phyloP scores from a whole-genome alignment of 1,284 basidiomycete species.

The Melampsora americana region DNA sequence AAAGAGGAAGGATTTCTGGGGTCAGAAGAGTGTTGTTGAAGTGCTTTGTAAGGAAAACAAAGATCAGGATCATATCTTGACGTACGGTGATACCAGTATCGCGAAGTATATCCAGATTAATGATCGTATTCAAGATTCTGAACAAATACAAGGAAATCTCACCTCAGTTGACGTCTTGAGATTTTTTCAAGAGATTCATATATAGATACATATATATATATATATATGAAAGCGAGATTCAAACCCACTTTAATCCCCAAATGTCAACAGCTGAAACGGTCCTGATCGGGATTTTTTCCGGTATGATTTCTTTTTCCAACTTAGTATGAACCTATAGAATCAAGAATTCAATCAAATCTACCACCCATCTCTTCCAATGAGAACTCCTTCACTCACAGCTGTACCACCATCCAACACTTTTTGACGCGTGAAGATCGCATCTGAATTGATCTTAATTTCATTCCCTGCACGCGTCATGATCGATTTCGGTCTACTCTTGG shows the following conservation, averaged over 20 bases:
- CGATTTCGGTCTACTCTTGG: slow-evolving; percentile 5
- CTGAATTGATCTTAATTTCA: slow-evolving; percentile 14
- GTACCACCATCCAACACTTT: slow-evolving; percentile 34
- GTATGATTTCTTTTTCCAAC: slow-evolving; percentile 39
- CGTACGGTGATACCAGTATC: slow-evolving; percentile 32
- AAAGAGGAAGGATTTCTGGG: not conserved
- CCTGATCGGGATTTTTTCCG: slow-evolving; percentile 13
- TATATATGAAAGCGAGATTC: not conserved
- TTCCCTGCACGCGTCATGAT: slow-evolving; percentile 15
- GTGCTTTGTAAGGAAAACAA: not conserved
- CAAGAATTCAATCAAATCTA: not conserved
- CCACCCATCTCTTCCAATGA: not conserved
- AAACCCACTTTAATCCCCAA: slow-evolving; percentile 36
- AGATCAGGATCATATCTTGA: not conserved
- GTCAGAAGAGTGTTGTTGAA: not conserved
- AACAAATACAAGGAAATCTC: not conserved
- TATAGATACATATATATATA: too few relatives aligned
- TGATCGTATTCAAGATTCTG: slow-evolving; percentile 36
- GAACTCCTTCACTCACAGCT: not conserved
- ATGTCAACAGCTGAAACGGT: slow-evolving; percentile 21
- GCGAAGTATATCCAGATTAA: slow-evolving; percentile 17
- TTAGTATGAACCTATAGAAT: slow-evolving; percentile 26
- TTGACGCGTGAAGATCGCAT: slow-evolving; percentile 23
- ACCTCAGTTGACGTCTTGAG: not conserved
- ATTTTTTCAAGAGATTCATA: not conserved